Percentiles rank a stretch among this genome's conserved stretches.
These are phyloP conservation scores for Cyclotella sp. DNA, from an alignment of 108 stramenopile genomes.

Conservation along the genomic window DNA sequence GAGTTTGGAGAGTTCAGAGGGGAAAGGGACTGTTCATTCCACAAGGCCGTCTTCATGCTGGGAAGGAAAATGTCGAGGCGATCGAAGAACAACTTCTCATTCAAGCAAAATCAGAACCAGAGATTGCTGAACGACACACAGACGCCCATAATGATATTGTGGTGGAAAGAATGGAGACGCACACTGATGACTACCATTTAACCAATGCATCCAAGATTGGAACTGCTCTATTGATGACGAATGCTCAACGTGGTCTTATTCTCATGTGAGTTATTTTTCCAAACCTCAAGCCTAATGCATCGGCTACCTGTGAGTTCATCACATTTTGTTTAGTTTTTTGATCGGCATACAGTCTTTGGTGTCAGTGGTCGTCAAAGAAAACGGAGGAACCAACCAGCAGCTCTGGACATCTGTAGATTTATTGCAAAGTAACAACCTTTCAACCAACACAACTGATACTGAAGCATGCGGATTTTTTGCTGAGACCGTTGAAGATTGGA, in stretches of 20 bases:
- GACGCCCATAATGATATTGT: background rate
- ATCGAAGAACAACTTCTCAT: slow-evolving; percentile 18
- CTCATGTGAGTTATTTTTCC: slow-evolving; percentile 52
- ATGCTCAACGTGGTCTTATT: slow-evolving; percentile 71
- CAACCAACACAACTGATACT: slow-evolving; percentile 34
- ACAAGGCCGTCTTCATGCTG: slow-evolving; percentile 31
- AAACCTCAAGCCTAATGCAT: background rate
- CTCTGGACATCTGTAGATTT: slow-evolving; percentile 54
- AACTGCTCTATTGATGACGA: slow-evolving; percentile 79
- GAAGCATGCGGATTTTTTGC: slow-evolving; percentile 65
- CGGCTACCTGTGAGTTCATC: background rate
- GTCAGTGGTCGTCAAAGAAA: slow-evolving; percentile 12
- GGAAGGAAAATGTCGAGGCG: slow-evolving; percentile 19
- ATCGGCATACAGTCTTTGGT: slow-evolving; percentile 58
- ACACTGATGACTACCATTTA: slow-evolving; percentile 61
- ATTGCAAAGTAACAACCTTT: slow-evolving; percentile 70
- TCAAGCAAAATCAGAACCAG: background rate
- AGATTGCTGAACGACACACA: background rate
- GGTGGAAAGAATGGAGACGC: slow-evolving; percentile 24
- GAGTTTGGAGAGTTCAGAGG: slow-evolving; percentile 46
- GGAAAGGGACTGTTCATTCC: slow-evolving; percentile 38
- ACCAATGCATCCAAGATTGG: slow-evolving; percentile 86
- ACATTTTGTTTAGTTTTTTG: slow-evolving; percentile 45
- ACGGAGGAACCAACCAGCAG: slow-evolving; percentile 44
- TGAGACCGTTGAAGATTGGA: slow-evolving; percentile 60